Base-by-base conservation (phyloP, 169 alveolate species). In the Theileria parva region DNA sequence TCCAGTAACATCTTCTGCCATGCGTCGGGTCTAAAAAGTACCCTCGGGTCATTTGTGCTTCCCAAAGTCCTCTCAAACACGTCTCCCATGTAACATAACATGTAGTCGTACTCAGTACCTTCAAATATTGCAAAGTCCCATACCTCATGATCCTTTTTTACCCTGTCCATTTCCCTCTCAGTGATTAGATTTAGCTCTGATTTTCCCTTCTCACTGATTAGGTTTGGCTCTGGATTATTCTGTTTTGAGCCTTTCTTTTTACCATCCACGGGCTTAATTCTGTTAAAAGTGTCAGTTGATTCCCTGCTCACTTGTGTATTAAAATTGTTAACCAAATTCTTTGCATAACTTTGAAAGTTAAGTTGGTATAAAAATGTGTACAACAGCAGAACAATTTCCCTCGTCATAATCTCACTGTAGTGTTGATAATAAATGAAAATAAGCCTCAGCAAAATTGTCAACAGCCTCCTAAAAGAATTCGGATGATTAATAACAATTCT, bases 1-100 rank as follows among this genome's bases (percentile, higher is more conserved):
- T 92, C 96, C 50, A 94, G 81, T 44, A 94, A 77, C 72, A 90
- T 77, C 79, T 85, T 89, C 89, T 95, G 98, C 98, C 98, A 95
- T 34, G 93, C 93, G 79, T 95, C 98, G 5, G 97, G 96, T 55
- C 88, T 92, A 86, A 95, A 95, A 60, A 91, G 87, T 55, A 95
- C 98, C 3, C 98, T 92, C 15, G 92, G 92, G 83, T 94, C 97
- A 44, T 80, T 77, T 74, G 88, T 88, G 59, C 93, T 86, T 25
- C 96, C 96, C 27, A 93, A 83, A 25, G 96, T 87, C 30, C 96
- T 86, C 69, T 91, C 96, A 85, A 93, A 83, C 50, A 86, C 80
- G 37, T 92, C 95, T 75, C 95, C 95, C 96, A 93, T 93, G 72
- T 93, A 93, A 44, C 91, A 85, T 57, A 93, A 37, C 81, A 91